Base-by-base conservation (phyloP, 805 yeast genomes). In the Phaffomyces opuntiae region DNA sequence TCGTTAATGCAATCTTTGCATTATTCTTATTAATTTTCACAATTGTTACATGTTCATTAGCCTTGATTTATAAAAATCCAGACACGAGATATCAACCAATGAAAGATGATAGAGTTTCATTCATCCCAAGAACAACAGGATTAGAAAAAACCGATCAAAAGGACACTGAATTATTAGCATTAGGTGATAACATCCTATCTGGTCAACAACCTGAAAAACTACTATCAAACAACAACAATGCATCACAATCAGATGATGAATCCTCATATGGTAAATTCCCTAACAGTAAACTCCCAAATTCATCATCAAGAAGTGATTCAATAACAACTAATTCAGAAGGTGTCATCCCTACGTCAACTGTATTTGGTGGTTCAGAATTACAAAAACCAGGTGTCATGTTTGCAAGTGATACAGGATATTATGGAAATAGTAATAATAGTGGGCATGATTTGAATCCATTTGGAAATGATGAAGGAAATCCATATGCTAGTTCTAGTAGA, bases 81-180 rank as follows among this genome's bases (percentile, higher is more conserved):
- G 99, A 93, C 66, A 80, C 91, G 9, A 78, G 96, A 56, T 93
- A 93, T 69, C 91, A 88, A 68, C 98, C 96, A 50, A 85, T 91
- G 84, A 85, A 84, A 56, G 99, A 93, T 65, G 99, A 93, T 62
- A 80, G 99, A 62, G 93, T 86, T 43, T 86, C 96, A n/a, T 93
- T 93, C 64, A 86, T 93, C 60, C 90, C 90, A 51, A 74, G 82
- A 57, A 71, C 61, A 1, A 47, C 49, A 5, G 61, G 53, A 1
- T 46, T 52, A 48, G 61, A 54, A 39, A 54, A 55, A 36, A 37
- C 53, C 1, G 56, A 55, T 26, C 54, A 56, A 49, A 52, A 57
- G 43, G 63, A 57, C 41, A 59, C 60, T n/a, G 63, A 58, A 46
- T 36, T 56, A 14, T 45, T 57, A 36, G 62, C 61, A 2, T 44